phyloP scores from a whole-genome alignment of 2,329 filamentous ascomycete genomes.

The Bipolaris zeicola region DNA sequence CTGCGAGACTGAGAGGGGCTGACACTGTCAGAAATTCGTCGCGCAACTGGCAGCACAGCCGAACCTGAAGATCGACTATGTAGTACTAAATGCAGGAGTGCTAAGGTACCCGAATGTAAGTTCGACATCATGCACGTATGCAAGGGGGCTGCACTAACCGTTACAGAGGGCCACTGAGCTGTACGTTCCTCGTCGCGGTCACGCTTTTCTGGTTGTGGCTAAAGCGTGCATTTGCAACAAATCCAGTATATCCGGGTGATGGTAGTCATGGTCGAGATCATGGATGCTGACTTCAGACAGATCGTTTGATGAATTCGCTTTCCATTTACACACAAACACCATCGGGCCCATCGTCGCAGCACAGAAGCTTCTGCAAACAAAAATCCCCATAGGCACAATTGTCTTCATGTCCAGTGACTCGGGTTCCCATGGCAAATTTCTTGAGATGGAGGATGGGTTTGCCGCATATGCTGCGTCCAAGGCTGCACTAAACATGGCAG shows the following conservation, averaged over 20 bases:
- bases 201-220: constrained; percentile 26
- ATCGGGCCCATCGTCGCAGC: constrained; percentile 64
- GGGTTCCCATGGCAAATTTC: constrained; percentile 58
- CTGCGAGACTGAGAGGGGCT: neutral
- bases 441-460: constrained; percentile 63
- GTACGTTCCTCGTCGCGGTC: constrained; percentile 43
- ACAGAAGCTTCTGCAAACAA: constrained; percentile 57
- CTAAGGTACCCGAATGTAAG: constrained; percentile 62
- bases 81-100: constrained; percentile 63
- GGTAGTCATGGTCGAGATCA: neutral
- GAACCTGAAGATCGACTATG: constrained; percentile 57
- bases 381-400: constrained; percentile 56
- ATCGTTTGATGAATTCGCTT: constrained; percentile 59
- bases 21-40: constrained; percentile 50
- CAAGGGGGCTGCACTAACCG: constrained; percentile 33
- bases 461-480: constrained; percentile 64
- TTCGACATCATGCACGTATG: constrained; percentile 12
- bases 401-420: constrained; percentile 64
- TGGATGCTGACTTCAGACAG: constrained; percentile 38
- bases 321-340: constrained; percentile 63
- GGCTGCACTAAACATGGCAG: constrained; percentile 62
- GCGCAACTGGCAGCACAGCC: constrained; percentile 47
- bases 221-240: constrained; percentile 26
- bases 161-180: constrained; percentile 58
- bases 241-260: constrained; percentile 9